Evolutionary conservation across 23 red algal species (phyloP).

Genomic region (Gracilaria caudata): DNA sequence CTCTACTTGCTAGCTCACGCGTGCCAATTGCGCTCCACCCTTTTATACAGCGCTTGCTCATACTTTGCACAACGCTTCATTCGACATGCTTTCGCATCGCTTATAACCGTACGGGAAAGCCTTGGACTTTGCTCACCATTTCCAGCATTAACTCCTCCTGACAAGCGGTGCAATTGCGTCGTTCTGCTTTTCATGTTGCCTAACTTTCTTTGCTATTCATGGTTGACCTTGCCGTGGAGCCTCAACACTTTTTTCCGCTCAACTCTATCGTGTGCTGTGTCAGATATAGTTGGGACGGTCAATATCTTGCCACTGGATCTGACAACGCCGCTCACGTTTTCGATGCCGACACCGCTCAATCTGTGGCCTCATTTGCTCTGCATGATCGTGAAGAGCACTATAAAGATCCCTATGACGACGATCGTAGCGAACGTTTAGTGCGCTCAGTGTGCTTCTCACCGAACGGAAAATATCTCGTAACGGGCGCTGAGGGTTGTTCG

Average conservation of each 20-base stretch:
- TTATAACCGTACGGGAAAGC: no score
- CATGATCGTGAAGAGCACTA: not conserved
- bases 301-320: not conserved
- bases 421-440: not conserved
- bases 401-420: not conserved
- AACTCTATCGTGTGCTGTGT: not conserved
- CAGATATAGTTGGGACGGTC: not conserved
- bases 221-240: slow-evolving; percentile 4
- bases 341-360: not conserved
- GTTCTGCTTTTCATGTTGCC: no score
- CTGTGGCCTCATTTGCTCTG: not conserved
- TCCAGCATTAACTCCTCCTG: no score
- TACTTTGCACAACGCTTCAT: no score
- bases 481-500: slow-evolving; percentile 79
- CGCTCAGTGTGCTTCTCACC: not conserved
- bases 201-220: not conserved
- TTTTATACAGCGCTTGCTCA: no score
- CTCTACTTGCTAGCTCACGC: no score
- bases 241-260: not conserved
- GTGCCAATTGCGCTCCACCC: no score
- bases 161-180: no score
- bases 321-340: not conserved
- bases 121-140: no score
- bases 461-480: slow-evolving; percentile 74
- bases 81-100: no score